Base-by-base conservation (phyloP, 2,329 filamentous ascomycete genomes). In the Verticillium nubilum region DNA sequence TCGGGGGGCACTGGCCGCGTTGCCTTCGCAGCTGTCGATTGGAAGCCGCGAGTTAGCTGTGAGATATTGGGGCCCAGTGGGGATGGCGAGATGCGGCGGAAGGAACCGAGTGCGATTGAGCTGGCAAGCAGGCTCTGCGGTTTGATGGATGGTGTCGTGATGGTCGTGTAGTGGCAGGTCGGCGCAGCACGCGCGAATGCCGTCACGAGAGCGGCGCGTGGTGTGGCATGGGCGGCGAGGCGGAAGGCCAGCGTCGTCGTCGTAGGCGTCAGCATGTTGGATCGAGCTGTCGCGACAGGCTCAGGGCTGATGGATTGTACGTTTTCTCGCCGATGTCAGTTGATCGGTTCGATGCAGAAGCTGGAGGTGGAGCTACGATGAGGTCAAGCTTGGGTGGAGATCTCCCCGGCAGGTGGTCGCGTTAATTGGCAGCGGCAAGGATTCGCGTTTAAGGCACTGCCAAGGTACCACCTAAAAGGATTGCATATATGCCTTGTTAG, bases 181-280 rank as follows among this genome's bases (percentile, higher is more conserved):
- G 61, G 59, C 53, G 60, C 56, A 3, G 52, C 17, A 29, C 27
- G 26, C 12, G 60, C 58, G 23, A 59, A 59, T n/a, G 60, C 58
- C 13, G 60, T 42, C 29, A 60, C 55, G 26, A 52, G 58, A n/a
- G 29, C 28, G 33, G 58, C 58, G 42, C 61, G 58, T 27, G 54
- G 58, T 55, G 66, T 64, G 54, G 59, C 64, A 7, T 68, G 62
- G 59, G 70, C 68, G 60, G 65, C 63, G 58, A 70, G 64, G 65
- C 71, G 65, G 29, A 69, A 64, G 58, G 71, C 70, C 56, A 73
- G 67, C 5, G 66, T 68, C 50, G 70, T 67, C 50, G 70, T 67
- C 56, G 70, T 68, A 37, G 67, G 63, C 37, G 67, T 66, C 59
- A 73, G 61, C 71, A 73, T 73, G 23, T 37, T 60, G 59, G 10